Evolutionary conservation across 331 rosid genomes (phyloP), one percentile per base, ranked within the genome.

Genomic region (Dryas integrifolia): DNA sequence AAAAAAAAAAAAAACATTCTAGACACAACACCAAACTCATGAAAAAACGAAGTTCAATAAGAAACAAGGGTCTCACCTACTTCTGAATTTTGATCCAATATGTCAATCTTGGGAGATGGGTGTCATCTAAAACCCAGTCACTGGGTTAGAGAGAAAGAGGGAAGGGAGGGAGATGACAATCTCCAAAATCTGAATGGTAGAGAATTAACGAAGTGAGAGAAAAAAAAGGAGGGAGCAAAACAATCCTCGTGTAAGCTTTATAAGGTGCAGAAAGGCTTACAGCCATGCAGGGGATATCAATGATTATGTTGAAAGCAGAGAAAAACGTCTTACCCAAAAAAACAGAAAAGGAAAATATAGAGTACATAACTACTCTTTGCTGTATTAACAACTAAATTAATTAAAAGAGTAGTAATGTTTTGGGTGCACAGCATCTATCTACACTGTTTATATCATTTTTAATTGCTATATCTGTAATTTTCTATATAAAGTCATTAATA

Each of bases 251-350:
- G 94, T 82, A 71, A 79, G 87, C 87, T 71, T 82, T 79, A 77
- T 53, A 77, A 56, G 87, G 85, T 73, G 75, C 72, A 67, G 51
- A 81, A 24, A 70, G 57, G 79, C 79, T 80, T 72, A 64, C 49
- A 70, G 86, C 89, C 91, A 89, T 88, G 92, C 96, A 90, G 81
- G 85, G 62, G 80, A 76, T 65, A 70, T 69, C 77, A 71, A 76
- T 58, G 62, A 73, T 71, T 81, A 38, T 57, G 77, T 76, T 60
- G 78, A 68, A 76, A 75, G 76, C 71, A 74, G 83, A 76, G 35
- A 30, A 69, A 35, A 57, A 26, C 39, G 7, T 53, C 58, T 70
- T 51, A 70, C 69, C 46, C 8, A 13, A 38, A 16, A 18, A 16
- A 16, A 78, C 41, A 3, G 38, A 49, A 50, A 53, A n/a, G n/a